phyloP scores from a whole-genome alignment of 257 asterid genomes.

The Fraxinus excelsior region DNA sequence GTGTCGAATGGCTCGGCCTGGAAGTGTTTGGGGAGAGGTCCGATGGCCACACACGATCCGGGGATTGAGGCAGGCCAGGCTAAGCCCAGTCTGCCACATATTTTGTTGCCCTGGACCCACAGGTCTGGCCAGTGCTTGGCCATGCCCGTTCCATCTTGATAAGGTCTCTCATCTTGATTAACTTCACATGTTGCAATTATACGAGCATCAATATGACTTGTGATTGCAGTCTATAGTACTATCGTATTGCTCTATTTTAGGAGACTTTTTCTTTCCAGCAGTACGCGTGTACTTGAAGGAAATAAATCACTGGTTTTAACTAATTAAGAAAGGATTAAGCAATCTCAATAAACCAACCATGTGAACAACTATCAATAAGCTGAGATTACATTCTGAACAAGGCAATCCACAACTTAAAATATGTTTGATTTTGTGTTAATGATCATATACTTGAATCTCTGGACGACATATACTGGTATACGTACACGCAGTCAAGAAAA shows the following conservation, averaged over 20 bases:
- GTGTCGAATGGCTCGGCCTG: not conserved
- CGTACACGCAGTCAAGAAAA: not conserved
- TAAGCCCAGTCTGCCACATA: too few species aligned
- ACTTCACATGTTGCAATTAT: not conserved
- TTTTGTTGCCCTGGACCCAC: too few species aligned
- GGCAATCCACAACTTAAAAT: slow-evolving; percentile 13
- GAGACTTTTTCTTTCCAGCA: slow-evolving; percentile 10
- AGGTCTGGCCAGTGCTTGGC: too few species aligned
- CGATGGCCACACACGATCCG: too few species aligned
- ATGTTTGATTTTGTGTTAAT: not conserved
- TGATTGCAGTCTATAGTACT: not conserved
- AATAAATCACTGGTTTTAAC: slow-evolving; percentile 2
- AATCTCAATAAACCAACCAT: slow-evolving; percentile 50
- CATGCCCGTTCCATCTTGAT: not conserved
- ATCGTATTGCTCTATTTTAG: not conserved
- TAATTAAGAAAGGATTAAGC: slow-evolving; percentile 26
- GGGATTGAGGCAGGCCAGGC: too few species aligned
- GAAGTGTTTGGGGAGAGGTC: too few species aligned
- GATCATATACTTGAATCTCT: slow-evolving; percentile 3
- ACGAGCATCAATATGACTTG: not conserved
- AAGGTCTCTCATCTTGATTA: not conserved
- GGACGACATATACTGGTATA: not conserved
- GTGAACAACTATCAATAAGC: slow-evolving; percentile 28
- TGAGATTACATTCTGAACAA: slow-evolving; percentile 18
- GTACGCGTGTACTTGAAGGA: slow-evolving; percentile 29